phyloP scores from a whole-genome alignment of 768 basidiomycete species.

The Leccinum obscurum region DNA sequence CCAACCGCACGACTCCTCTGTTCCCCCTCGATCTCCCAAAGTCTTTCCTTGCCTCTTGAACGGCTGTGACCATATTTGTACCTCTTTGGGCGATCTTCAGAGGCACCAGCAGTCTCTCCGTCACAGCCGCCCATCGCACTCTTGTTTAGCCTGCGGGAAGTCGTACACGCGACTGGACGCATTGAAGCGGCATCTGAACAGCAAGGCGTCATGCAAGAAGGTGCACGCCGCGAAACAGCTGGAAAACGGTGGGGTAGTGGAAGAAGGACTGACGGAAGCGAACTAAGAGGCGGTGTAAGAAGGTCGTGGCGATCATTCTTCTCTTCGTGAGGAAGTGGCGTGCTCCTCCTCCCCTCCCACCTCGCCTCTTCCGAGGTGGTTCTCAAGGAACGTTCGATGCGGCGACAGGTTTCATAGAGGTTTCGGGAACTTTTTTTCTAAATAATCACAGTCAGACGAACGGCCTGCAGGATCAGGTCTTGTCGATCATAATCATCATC shows the following conservation, averaged over 20 bases:
- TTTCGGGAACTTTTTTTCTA: background rate
- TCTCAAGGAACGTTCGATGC: background rate
- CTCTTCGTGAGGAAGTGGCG: conserved; percentile 22
- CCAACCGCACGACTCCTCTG: background rate
- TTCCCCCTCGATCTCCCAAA: conserved; percentile 14
- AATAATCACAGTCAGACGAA: background rate
- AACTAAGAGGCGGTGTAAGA: conserved; percentile 16
- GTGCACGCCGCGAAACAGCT: conserved; percentile 19
- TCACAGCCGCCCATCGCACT: conserved; percentile 23
- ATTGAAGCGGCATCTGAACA: conserved; percentile 34
- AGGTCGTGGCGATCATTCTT: conserved; percentile 4
- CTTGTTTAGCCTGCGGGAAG: conserved; percentile 28
- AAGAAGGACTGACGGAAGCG: conserved; percentile 19
- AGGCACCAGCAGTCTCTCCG: conserved; percentile 33
- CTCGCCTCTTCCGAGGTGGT: background rate
- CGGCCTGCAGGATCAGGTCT: background rate
- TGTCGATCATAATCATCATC: background rate
- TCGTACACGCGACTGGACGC: conserved; percentile 33
- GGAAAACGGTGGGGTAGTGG: conserved; percentile 1
- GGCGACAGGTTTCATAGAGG: background rate
- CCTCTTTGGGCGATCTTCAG: conserved; percentile 29
- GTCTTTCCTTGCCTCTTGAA: conserved; percentile 24
- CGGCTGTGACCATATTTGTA: conserved; percentile 30
- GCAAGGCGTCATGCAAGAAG: conserved; percentile 29
- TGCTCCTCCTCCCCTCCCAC: conserved; percentile 10